Conservation (phyloP, 345 rosid species). For the rapeseed (Brassica napus) region DNA sequence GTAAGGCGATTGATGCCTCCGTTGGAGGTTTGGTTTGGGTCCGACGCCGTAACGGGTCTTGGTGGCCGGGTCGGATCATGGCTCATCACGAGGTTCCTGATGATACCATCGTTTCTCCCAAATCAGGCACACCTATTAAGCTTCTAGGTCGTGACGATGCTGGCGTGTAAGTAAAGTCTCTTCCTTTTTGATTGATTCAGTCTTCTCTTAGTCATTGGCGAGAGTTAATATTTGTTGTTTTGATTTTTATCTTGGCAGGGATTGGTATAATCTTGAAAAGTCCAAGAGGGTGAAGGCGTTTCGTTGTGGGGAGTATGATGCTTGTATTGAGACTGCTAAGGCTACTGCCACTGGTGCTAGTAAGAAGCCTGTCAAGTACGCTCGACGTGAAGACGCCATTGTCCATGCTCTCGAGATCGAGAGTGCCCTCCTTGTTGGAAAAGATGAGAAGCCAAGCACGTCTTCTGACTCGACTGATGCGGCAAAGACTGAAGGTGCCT, state of each 20-base stretch:
- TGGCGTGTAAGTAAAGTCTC: conserved; percentile 68
- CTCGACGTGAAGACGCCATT: conserved; percentile 98
- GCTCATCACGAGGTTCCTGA: conserved; percentile 80
- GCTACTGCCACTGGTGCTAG: conserved; percentile 63
- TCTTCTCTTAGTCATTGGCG: not conserved
- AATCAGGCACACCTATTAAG: conserved; percentile 95
- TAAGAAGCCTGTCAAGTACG: conserved; percentile 90
- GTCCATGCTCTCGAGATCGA: conserved; percentile 94
- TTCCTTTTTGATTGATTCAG: not conserved
- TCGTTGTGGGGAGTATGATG: conserved; percentile 95
- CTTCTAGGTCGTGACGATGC: conserved; percentile 99
- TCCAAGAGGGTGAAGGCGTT: conserved; percentile 96
- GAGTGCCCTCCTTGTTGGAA: conserved; percentile 53
- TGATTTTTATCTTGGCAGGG: conserved; percentile 47
- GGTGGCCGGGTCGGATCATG: conserved; percentile 99
- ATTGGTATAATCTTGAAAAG: conserved; percentile 97
- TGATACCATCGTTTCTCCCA: conserved; percentile 73
- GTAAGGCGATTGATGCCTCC: conserved; percentile 73
- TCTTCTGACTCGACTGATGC: conserved; percentile 39
- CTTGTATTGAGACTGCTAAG: conserved; percentile 83
- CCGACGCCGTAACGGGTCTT: conserved; percentile 92
- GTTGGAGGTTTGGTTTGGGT: conserved; percentile 98
- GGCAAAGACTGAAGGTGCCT: conserved; percentile 44
- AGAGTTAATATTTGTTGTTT: not conserved
- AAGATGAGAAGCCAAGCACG: conserved; percentile 39